A percentile compares a stretch with the other conserved stretches of the same genome.
These are phyloP conservation scores for Thielaviopsis ethacetica DNA, from an alignment of 2,329 filamentous ascomycete species.

Conservation along the genomic window DNA sequence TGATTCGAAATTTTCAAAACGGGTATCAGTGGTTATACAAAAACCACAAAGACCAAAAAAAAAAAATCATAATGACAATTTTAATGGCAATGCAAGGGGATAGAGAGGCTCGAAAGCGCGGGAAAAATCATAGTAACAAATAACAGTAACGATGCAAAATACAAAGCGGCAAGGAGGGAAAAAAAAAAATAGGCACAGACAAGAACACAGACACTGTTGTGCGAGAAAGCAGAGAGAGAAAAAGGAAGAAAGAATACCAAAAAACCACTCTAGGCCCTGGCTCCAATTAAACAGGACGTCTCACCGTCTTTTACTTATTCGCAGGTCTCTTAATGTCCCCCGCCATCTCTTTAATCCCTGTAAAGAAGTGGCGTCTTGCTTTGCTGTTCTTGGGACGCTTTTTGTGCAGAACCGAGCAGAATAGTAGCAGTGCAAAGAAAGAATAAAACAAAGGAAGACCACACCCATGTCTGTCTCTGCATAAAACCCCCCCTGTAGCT, in stretches of 20 bases:
- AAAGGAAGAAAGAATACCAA: constrained; percentile 5
- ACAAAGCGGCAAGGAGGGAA: not conserved
- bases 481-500: not conserved
- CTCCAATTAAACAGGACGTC: constrained; percentile 8
- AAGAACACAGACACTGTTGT: not conserved
- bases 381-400: not conserved
- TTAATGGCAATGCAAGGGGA: not conserved
- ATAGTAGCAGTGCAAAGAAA: not conserved
- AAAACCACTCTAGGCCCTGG: constrained; percentile 11
- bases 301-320: constrained; percentile 8
- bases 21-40: not conserved
- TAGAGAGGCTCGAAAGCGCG: too few relatives aligned
- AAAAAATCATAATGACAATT: not conserved
- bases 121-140: not conserved
- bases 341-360: constrained; percentile 13
- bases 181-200: not conserved
- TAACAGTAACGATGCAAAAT: not conserved
- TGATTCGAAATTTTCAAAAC: not conserved
- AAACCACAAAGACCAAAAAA: not conserved
- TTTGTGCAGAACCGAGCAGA: not conserved
- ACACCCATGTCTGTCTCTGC: not conserved
- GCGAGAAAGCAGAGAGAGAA: constrained; percentile 13
- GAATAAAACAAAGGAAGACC: not conserved
- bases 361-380: not conserved
- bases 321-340: constrained; percentile 1